Evolutionary conservation across 768 basidiomycete genomes (phyloP), one percentile per base, ranked within the genome.

Genomic region (Hericium alpestre): DNA sequence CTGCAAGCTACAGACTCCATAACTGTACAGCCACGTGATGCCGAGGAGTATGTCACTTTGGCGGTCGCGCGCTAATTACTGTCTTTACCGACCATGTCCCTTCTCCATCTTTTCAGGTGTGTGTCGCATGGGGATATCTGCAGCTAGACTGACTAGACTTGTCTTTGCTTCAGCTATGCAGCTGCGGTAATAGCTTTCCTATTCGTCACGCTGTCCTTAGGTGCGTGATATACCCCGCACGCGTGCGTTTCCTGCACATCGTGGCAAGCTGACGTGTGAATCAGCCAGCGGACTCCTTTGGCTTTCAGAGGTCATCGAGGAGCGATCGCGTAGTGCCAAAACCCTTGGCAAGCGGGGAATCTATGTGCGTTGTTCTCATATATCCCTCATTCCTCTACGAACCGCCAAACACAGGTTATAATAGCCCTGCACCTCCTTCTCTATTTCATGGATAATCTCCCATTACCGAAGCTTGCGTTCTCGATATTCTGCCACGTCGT

Each of bases 291-390:
- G 94, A 7, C 75, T 98, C 48, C 73, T 98, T 55, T 97, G 95
- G 77, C 74, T 95, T 37, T 93, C 94, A 1, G 95, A 98, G 68
- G 70, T 97, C 37, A 97, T 98, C 60, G 95, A 98, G 70, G 95
- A 98, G 67, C 87, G 95, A 68, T 84, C 92, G 12, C 81, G 80
- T 49, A 66, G 79, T 56, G 89, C 96, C 12, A 99, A 97, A 72
- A 63, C 72, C 0, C 67, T 92, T 22, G 96, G 96, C 1, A 85
- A 91, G 69, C 74, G 89, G 61, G 80, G 83, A n/a, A 91, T 90
- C 59, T 93, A 91, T 71, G 94, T 94, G 67, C 62, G 91, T 77
- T 4, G 0, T 23, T 32, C 54, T 51, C 53, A 43, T 27, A 53
- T 20, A 16, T 20, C 27, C 25, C 38, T 40, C 18, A 15, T 16